Base-by-base conservation (phyloP, 1,284 basidiomycete species). In the Acaromyces ingoldii region DNA sequence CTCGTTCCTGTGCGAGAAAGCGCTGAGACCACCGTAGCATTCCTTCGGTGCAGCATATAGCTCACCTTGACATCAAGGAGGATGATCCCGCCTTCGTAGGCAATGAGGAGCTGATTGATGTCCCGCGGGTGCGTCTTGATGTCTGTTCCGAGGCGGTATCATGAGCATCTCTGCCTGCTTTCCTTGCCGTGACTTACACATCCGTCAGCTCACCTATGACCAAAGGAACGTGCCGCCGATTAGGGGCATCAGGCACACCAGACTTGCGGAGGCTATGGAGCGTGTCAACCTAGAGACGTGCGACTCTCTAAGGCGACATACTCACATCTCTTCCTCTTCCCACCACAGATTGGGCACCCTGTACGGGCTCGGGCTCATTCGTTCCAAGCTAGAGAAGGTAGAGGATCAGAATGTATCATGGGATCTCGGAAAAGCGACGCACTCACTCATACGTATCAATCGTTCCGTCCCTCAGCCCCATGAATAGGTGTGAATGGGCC, bases 81-180 rank as follows among this genome's bases (percentile, higher is more conserved):
- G 11, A 68, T 58, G 1, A 62, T 65, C 77, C 59, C 67, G 82
- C 87, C 87, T 78, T 85, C 84, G 75, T 90, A 92, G 1, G 84
- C 88, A 24, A 93, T 79, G 44, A 93, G 84, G 6, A 92, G 65
- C 17, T 86, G 79, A 70, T 89, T 88, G 36, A 92, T 75, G 69
- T 93, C 84, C 51, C 87, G 80, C 1, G 91, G 91, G 75, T 91
- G 88, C 17, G 84, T 77, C 4, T 63, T 55, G 48, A 74, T 69
- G 36, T 72, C 68, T n/a, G 25, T 6, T 4, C 22, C 6, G 19
- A 21, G 25, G n/a, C 31, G 31, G 17, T 10, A n/a, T 10, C 31
- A 10, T 34, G 31, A 10, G 31, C 31, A 34, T 34, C 31, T 10
- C 10, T 34, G 10, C 10, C 31, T 34, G 17, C 10, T 17, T 34